Evolutionary conservation across 1,284 basidiomycete species (phyloP).

Genomic region (Lignosus rhinocerotis): DNA sequence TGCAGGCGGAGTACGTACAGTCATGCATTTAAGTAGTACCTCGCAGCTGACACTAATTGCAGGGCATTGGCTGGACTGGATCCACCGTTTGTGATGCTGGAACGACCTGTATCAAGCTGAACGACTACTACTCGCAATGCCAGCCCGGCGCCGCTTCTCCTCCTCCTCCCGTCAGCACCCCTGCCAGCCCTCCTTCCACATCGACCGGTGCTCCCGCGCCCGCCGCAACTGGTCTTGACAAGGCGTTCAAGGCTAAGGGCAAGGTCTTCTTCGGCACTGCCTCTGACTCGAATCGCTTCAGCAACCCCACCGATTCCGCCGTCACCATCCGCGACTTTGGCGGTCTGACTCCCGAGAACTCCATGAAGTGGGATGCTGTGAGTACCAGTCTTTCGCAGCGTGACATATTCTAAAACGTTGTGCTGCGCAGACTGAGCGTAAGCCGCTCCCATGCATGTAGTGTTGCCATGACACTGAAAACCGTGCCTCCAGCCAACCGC

Average conservation of each 20-base stretch:
- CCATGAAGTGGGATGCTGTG: conserved; percentile 41
- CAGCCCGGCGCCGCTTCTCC: conserved; percentile 21
- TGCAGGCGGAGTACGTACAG: conserved; percentile 21
- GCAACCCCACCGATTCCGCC: conserved; percentile 29
- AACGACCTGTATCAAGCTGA: conserved; percentile 20
- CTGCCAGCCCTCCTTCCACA: not conserved
- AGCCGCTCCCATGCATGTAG: not conserved
- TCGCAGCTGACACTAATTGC: not conserved
- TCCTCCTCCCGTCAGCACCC: not conserved
- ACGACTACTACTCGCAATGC: conserved; percentile 31
- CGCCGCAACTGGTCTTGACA: conserved; percentile 25
- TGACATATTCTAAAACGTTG: not conserved
- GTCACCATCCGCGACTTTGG: conserved; percentile 37
- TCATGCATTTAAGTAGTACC: not conserved
- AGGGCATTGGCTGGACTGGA: conserved; percentile 27
- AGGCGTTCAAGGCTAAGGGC: conserved; percentile 28
- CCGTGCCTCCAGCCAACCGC: conserved; percentile 25
- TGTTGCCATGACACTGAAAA: not conserved
- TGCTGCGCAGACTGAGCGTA: conserved; percentile 23
- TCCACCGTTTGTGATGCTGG: conserved; percentile 27
- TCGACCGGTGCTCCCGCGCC: conserved; percentile 4
- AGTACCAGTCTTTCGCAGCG: not conserved
- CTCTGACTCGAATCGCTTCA: conserved; percentile 32
- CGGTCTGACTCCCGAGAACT: conserved; percentile 39
- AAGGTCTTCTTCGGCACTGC: conserved; percentile 33